Conservation (phyloP, 2,329 filamentous ascomycete species). For the Fusarium sp. region DNA sequence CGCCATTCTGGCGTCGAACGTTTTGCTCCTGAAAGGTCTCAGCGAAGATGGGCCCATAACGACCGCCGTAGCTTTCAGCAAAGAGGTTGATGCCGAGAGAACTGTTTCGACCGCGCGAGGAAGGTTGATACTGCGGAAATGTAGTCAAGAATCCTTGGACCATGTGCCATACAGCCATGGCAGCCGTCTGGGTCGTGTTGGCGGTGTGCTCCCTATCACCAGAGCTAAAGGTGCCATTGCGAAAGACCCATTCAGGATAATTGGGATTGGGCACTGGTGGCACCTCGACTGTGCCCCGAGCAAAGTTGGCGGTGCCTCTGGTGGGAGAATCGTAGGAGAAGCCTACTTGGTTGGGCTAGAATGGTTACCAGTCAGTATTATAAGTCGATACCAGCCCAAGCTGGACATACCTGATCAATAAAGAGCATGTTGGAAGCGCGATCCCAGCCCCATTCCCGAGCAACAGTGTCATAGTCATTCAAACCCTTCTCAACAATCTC, state of each 20-base stretch:
- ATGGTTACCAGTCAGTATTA: conserved; percentile 14
- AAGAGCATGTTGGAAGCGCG: conserved; percentile 62
- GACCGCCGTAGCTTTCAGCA: conserved; percentile 73
- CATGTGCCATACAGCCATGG: conserved; percentile 70
- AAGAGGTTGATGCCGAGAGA: conserved; percentile 69
- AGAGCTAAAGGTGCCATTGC: conserved; percentile 72
- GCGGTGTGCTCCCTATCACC: conserved; percentile 57
- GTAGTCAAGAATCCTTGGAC: conserved; percentile 66
- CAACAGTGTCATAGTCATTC: conserved; percentile 61
- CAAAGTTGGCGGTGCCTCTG: conserved; percentile 65
- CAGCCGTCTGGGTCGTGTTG: conserved; percentile 64
- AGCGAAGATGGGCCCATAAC: conserved; percentile 72
- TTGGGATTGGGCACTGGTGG: conserved; percentile 35
- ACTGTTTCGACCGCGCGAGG: conserved; percentile 48
- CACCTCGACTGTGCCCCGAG: conserved; percentile 49
- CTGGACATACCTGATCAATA: conserved; percentile 59
- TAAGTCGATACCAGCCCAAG: background rate
- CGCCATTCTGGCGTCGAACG: conserved; percentile 58
- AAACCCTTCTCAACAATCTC: conserved; percentile 58
- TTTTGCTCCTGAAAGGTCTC: conserved; percentile 69
- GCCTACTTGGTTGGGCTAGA: conserved; percentile 72
- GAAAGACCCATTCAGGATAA: conserved; percentile 49
- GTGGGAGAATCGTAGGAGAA: conserved; percentile 71
- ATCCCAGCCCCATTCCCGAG: conserved; percentile 72
- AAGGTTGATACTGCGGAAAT: conserved; percentile 66